phyloP scores from a whole-genome alignment of 345 rosid genomes.

The Cardamine resedifolia region DNA sequence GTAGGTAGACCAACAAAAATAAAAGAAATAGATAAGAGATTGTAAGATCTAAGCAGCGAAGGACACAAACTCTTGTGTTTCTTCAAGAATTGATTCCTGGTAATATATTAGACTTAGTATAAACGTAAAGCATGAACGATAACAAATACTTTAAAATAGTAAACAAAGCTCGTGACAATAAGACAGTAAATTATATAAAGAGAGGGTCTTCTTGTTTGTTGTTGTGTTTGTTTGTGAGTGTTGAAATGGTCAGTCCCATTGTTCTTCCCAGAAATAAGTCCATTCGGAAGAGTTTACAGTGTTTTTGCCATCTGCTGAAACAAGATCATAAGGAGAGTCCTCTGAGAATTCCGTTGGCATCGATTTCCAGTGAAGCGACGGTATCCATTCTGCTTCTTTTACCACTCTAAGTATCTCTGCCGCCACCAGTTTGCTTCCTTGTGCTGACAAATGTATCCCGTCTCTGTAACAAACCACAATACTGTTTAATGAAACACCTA shows the following conservation, averaged over 20 bases:
- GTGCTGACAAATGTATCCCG: constrained; percentile 82
- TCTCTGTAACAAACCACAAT: constrained; percentile 48
- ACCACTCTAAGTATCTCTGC: constrained; percentile 77
- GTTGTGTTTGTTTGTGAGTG: constrained; percentile 2
- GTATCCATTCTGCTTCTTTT: constrained; percentile 82
- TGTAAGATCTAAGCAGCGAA: not conserved
- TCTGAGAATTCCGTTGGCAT: constrained; percentile 84
- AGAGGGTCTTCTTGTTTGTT: not conserved
- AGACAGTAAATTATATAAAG: not conserved
- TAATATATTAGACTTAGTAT: not conserved
- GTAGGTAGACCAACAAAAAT: not conserved
- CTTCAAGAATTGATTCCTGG: not conserved
- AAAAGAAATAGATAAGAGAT: not conserved
- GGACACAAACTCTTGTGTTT: not conserved
- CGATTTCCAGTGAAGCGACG: constrained; percentile 89
- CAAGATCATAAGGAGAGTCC: constrained; percentile 73
- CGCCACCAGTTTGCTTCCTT: constrained; percentile 85
- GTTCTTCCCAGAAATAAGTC: constrained; percentile 76
- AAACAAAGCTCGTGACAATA: constrained; percentile 2
- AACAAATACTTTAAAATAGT: not conserved
- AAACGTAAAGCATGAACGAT: not conserved
- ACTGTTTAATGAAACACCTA: not conserved
- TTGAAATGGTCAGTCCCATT: constrained; percentile 58
- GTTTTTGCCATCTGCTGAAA: constrained; percentile 70
- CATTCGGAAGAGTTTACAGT: constrained; percentile 81